Evolutionary conservation across 495 filamentous ascomycete species (phyloP), one percentile per base, ranked within the genome.

Genomic region (Neurospora sp.): DNA sequence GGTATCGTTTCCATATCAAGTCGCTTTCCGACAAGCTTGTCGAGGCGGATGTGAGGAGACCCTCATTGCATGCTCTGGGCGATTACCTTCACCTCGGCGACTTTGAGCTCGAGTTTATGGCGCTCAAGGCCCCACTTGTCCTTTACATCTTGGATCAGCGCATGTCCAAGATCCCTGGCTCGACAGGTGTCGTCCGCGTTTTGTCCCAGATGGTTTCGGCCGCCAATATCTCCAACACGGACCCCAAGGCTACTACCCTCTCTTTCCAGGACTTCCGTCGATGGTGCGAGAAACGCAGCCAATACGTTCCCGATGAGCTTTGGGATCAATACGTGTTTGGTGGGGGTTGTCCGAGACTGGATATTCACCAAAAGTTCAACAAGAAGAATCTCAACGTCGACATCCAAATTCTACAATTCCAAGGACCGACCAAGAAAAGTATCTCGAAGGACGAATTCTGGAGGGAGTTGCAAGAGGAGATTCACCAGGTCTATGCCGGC

Each of bases 311-410:
- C 3, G 94, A 98, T 53, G 81, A 87, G 2, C 96, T 98, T 79
- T 98, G 96, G 85, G 87, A 91, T 12, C 96, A 99, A 78, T 99
- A 96, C 95, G 88, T 99, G 3, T 87, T 90, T 72, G 89, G 91
- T 12, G 90, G 93, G 10, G 96, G 96, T 8, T 98, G 94, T 77
- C 96, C 96, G 6, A 87, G 87, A 31, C 94, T 99, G 76, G 84
- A 89, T 39, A 91, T 96, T 69, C 91, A 87, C 20, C 94, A 97
- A 74, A 87, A 89, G 37, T 98, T 99, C 82, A 99, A 98, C 76
- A 98, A 98, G 85, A 99, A 99, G 82, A 92, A 96, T 76, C 87
- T 98, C 40, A 93, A 94, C 18, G 92, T 99, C 3, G 94, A 98
- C 79, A 94, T 99, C 88, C 89, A 88, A 71, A 95, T 99, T 74